Evolutionary conservation across 2,329 filamentous ascomycete species (phyloP), one percentile per base, ranked within the genome.

Genomic region (Neoarthrinium moseri): DNA sequence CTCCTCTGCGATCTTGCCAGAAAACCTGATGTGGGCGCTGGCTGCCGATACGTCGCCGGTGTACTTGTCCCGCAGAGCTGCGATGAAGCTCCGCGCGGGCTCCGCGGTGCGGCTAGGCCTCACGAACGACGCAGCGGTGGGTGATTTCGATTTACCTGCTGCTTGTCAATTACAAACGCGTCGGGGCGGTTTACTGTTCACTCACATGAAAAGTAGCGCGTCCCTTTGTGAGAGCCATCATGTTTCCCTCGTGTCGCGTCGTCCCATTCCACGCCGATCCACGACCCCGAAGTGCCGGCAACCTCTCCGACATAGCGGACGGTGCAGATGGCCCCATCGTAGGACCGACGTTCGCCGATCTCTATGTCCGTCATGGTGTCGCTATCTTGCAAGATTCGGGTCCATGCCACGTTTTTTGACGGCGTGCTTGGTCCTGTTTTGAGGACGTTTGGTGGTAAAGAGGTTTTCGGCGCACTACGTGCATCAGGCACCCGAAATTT

Each of bases 181-280:
- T 4, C 4, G 4, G 15, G n/a, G 12, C 4, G 15, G 11, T 12
- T 2, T 2, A 8, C 2, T 15, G 5, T 7, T 6, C 17, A 49
- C 72, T 62, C 79, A 92, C 92, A 96, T 56, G 77, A 72, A 60
- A 97, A 97, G 63, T 96, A 96, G 51, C 80, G 83, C 51, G 79
- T 74, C 49, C 87, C 89, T 52, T 87, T 83, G 67, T 95, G 84
- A 50, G 86, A 83, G 48, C 94, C 94, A 59, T 92, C 81, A 68
- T 99, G 91, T 72, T 96, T 97, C 50, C 94, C 94, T 58, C 91
- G 80, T 29, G 75, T 77, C 46, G 84, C 73, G 64, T 96, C 89
- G 68, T 97, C 92, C 94, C 94, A 99, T 77, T 99, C 94, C 38
- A 97, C 89, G 37, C 94, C 94, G 26, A 97, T 78, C 91, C 92